Base-by-base conservation (phyloP, 345 rosid species). In the Eucalyptus pauciflora region DNA sequence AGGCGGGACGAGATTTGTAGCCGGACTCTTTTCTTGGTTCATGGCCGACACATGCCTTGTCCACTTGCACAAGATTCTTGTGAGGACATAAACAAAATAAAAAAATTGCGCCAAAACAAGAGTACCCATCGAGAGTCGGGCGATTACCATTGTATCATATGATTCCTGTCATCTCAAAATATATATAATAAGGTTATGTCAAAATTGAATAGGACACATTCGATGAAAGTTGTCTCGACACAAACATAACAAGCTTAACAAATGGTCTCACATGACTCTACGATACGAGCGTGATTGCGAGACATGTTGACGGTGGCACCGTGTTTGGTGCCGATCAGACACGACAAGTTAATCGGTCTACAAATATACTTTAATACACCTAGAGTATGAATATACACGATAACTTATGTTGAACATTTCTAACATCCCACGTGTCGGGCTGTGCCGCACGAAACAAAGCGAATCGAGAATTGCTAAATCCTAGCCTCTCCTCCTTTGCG, bases 201-300 rank as follows among this genome's bases (percentile, higher is more conserved):
- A 17, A 33, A 17, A 31, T 15, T 18, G 43, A 33, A 33, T 33
- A 18, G 10, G 7, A 0, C 13, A 71, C 7, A 0, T 18, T 18
- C 17, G 7, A 17, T 17, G 41, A 71, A 16, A 2, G 4, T 22
- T 17, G 7, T 4, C 24, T 69, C 7, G 7, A 71, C 7, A 5
- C 3, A 5, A 71, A 33, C 0, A 18, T 8, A 2, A 17, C 46
- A 33, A 1, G 2, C 2, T 11, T 33, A 10, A 9, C 5, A 5
- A 71, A 33, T 10, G 41, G 1, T 7, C 81, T 71, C 13, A 4
- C 45, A 37, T 18, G 25, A 2, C 7, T 2, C 7, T 10, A 16
- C 12, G 4, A 18, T 18, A 31, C 3, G 6, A 17, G 5, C 6
- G 4, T 20, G 6, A 67, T 15, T 64, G 16, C 5, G 3, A 64